Evolutionary conservation across 495 filamentous ascomycete genomes (phyloP), one percentile per base, ranked within the genome.

Genomic region (Penicillium bovifimosum): DNA sequence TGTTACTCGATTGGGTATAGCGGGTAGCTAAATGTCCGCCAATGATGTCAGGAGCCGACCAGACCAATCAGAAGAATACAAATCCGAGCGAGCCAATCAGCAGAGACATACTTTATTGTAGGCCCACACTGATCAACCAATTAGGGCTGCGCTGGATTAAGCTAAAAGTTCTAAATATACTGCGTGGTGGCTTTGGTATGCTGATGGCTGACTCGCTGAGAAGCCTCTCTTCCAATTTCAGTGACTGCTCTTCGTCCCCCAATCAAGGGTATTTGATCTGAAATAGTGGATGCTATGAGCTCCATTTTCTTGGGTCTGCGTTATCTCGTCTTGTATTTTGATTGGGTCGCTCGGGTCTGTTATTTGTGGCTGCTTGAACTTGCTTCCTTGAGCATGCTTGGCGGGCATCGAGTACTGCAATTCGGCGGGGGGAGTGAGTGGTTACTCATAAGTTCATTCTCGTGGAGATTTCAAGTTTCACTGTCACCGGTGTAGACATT

Each of bases 21-120:
- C 53, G 50, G 18, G 5, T 16, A 24, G 7, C 34, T 14, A 6
- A 14, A 16, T 8, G n/a, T 36, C 34, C 14, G 29, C 42, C 40
- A 11, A 52, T 65, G 62, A 65, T 35, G 52, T 65, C 62, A 65
- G 10, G 50, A 63, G 46, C 60, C 62, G 62, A 65, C 52, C 62
- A 2, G 54, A 36, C 62, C 56, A 63, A 65, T 50, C 35, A 53
- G 40, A 31, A n/a, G 20, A 24, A 24, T 65, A 60, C 63, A 8
- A 52, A 60, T 46, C 60, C 62, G 62, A 65, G 54, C 62, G 4
- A 54, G 32, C 62, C 56, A 63, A 65, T 50, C 35, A 53, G 40
- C 24, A n/a, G 20, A 24, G 20, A 4, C 20, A 2, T 24, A 4
- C 4, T 4, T 24, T 2, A 2, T 4, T 24, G 20, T 24, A 4